These are phyloP conservation scores for Phaeomoniella chlamydospora DNA, from an alignment of 2,329 filamentous ascomycete genomes.

Conservation along the genomic window DNA sequence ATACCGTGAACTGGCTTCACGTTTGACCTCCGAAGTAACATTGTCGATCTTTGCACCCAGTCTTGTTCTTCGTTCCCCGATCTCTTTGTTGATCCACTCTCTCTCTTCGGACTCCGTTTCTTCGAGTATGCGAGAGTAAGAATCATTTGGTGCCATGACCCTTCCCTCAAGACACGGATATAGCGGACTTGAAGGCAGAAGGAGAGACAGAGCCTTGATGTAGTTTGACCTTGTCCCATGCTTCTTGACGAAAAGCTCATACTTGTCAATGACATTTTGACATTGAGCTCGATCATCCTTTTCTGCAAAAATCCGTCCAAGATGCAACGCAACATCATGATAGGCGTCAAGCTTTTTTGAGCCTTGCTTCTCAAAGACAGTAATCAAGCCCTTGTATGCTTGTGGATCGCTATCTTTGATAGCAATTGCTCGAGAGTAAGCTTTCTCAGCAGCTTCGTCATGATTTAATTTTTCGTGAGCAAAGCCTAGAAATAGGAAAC, in stretches of 20 bases:
- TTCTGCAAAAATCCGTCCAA: conserved; percentile 61
- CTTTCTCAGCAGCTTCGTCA: conserved; percentile 57
- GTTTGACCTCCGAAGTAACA: conserved; percentile 75
- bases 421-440: conserved; percentile 58
- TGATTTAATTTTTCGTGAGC: conserved; percentile 64
- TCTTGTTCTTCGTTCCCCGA: conserved; percentile 75
- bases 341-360: conserved; percentile 57
- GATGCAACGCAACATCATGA: conserved; percentile 53
- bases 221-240: conserved; percentile 62
- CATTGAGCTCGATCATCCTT: conserved; percentile 45
- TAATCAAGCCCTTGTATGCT: conserved; percentile 80
- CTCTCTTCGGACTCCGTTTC: conserved; percentile 78
- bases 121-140: conserved; percentile 69
- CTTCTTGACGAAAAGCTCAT: conserved; percentile 56
- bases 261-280: conserved; percentile 60
- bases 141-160: conserved; percentile 62
- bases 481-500: conserved; percentile 76
- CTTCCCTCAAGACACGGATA: conserved; percentile 75
- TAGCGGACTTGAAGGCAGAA: conserved; percentile 66
- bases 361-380: conserved; percentile 68
- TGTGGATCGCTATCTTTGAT: conserved; percentile 65
- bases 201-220: conserved; percentile 58
- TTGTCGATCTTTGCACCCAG: conserved; percentile 72
- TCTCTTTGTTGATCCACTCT: conserved; percentile 75
- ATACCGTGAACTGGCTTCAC: conserved; percentile 65